These are phyloP conservation scores for Polytrichum commune DNA, from an alignment of 225 moss, liverwort and hornwort species.

Conservation along the genomic window DNA sequence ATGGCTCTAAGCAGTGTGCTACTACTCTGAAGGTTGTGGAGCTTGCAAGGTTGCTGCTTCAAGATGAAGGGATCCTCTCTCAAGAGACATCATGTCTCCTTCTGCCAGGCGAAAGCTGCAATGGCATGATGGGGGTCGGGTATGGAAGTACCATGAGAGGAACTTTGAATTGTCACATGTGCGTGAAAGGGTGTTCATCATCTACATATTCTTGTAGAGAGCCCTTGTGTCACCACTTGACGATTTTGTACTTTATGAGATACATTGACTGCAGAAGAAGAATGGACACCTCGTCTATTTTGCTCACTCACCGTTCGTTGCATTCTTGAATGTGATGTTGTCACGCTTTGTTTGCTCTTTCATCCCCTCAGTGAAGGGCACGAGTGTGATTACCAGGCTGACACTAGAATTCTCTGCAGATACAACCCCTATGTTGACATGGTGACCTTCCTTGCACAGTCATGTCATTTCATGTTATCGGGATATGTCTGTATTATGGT, in stretches of 20 bases:
- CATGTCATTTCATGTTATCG: too few species aligned
- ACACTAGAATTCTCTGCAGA: not conserved
- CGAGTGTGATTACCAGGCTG: not conserved
- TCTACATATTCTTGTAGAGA: conserved; percentile 33
- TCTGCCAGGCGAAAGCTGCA: conserved; percentile 16
- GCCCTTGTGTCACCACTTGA: conserved; percentile 30
- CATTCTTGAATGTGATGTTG: not conserved
- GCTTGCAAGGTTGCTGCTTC: conserved; percentile 33
- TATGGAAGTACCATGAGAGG: conserved; percentile 24
- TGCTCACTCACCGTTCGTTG: conserved; percentile 14
- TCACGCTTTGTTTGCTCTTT: not conserved
- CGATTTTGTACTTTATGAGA: conserved; percentile 39
- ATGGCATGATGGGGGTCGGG: conserved; percentile 24
- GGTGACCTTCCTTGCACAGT: too few species aligned
- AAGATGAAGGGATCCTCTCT: conserved; percentile 16
- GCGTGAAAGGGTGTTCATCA: conserved; percentile 9
- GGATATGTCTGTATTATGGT: too few species aligned
- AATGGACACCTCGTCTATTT: conserved; percentile 64
- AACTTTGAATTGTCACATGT: conserved; percentile 14
- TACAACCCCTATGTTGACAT: too few species aligned
- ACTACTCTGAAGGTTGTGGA: conserved; percentile 44
- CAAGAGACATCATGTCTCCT: conserved; percentile 12
- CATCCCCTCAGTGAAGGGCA: conserved; percentile 24
- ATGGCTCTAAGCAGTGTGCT: conserved; percentile 64
- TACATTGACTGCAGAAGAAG: conserved; percentile 42